These are phyloP conservation scores for Vaccinium corymbosum DNA, from an alignment of 148 eudicot genomes.

Conservation along the genomic window DNA sequence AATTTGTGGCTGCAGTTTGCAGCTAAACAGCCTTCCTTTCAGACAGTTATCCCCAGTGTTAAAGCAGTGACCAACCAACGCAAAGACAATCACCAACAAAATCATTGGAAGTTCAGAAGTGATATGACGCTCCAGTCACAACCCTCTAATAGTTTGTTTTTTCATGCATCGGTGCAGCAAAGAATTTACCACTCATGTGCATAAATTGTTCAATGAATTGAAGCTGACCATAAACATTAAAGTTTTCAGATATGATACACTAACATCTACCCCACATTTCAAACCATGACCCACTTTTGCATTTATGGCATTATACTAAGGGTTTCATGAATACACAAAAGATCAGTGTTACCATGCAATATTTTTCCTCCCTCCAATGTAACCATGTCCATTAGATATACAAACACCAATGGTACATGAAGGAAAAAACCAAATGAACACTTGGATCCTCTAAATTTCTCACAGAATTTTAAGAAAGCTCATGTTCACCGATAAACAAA, in stretches of 20 bases:
- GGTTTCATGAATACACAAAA: background rate
- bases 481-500: background rate
- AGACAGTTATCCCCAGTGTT: background rate
- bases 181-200: background rate
- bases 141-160: background rate
- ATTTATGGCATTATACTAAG: background rate
- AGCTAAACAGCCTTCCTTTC: background rate
- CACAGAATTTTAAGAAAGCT: background rate
- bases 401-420: background rate
- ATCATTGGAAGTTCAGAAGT: background rate
- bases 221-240: background rate
- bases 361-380: background rate
- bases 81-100: background rate
- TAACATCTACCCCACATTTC: background rate
- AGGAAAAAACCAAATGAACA: background rate
- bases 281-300: background rate
- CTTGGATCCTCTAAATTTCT: background rate
- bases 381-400: background rate
- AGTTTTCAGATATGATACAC: background rate
- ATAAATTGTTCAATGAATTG: background rate
- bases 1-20: background rate
- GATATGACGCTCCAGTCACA: background rate
- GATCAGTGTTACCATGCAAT: background rate
- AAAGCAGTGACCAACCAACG: background rate
- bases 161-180: background rate